Evolutionary conservation across 2,329 filamentous ascomycete genomes (phyloP), one percentile per base, ranked within the genome.

Genomic region (Beauveria medogensis): DNA sequence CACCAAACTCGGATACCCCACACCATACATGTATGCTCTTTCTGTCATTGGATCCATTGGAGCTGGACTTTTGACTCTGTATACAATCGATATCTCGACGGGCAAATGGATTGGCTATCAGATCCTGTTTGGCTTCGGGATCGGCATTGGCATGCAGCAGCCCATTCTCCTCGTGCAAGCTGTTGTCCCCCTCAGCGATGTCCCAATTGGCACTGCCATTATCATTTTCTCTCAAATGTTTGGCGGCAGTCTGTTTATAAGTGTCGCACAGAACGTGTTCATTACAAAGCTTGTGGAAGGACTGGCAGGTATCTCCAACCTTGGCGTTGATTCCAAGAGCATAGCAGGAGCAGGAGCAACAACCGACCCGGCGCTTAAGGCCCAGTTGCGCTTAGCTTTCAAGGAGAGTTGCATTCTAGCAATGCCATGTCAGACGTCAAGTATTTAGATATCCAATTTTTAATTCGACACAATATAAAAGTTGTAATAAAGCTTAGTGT

Each of bases 181-280:
- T 1, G 59, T 65, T 22, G 56, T 66, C 16, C 40, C 55, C 28
- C 55, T 52, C 10, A n/a, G 44, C 10, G 65, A 66, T 30, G 52
- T 66, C n/a, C 51, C 65, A 22, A 53, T 63, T 24, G 62, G 55
- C n/a, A 66, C 62, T 14, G 64, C 62, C 18, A 18, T 62, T 2
- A 7, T 65, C 20, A 61, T 64, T 24, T 55, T 65, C 6, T 30
- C 56, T 5, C 62, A 66, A 26, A 51, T 52, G 1, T 28, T 66
- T 9, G 55, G 60, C 20, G 64, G 60, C 0, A 55, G 60, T 16
- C 30, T 66, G 2, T 66, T 66, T 54, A 55, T 66, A 3, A 44
- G 62, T 9, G 62, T 66, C 40, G 62, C 62, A 4, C 64, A 67
- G 40, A 63, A 66, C 24, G 55, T 65, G 18, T 63, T 65, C 44